phyloP scores from a whole-genome alignment of 345 rosid species.

The Euphorbia lathyris region DNA sequence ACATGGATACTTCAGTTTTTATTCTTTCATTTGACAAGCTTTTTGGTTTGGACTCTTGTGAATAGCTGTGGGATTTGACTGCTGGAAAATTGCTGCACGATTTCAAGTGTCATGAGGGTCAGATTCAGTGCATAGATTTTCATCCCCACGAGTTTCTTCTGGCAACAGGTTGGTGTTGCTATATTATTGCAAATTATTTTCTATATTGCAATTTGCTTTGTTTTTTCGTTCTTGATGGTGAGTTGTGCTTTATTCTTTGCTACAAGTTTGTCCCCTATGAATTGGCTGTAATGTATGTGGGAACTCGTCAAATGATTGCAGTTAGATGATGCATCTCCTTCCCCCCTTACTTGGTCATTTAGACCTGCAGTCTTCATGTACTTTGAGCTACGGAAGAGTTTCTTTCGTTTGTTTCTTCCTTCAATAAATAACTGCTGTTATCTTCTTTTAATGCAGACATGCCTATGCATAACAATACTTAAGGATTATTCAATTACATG shows the following conservation, averaged over 20 bases:
- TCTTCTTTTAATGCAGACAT: not conserved
- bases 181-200: not conserved
- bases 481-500: not conserved
- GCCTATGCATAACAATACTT: not conserved
- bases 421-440: not conserved
- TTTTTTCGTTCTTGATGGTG: slow-evolving; percentile 12
- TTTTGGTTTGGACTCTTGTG: slow-evolving; percentile 6
- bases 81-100: slow-evolving; percentile 95
- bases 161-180: slow-evolving; percentile 73
- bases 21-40: slow-evolving; percentile 8
- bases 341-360: not conserved
- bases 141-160: slow-evolving; percentile 95
- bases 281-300: not conserved
- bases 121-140: slow-evolving; percentile 92
- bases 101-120: slow-evolving; percentile 93
- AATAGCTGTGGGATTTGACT: slow-evolving; percentile 97
- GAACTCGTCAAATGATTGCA: not conserved
- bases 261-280: not conserved
- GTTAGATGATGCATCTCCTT: not conserved
- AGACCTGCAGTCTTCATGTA: slow-evolving; percentile 1
- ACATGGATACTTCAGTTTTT: not conserved
- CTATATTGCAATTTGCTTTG: not conserved
- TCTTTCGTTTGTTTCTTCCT: not conserved
- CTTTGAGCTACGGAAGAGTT: not conserved
- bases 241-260: not conserved